Evolutionary conservation across 192 early-diverging fungal genomes (phyloP), one percentile per base, ranked within the genome.

Genomic region (Coemansia sp.): DNA sequence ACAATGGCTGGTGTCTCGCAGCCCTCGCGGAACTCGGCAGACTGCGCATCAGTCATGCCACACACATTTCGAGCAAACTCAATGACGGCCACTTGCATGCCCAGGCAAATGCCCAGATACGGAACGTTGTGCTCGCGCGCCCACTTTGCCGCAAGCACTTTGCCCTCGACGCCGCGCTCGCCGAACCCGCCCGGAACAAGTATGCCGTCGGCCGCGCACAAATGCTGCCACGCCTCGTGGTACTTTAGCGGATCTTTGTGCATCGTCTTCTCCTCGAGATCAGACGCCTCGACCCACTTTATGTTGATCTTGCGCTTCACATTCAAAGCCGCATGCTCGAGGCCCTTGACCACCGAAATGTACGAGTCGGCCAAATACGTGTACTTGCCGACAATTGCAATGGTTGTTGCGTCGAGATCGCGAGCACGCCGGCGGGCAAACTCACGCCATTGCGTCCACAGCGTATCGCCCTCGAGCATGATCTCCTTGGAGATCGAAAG

Each of bases 151-250:
- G 96, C 95, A 29, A 90, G 78, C 45, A 99, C 87, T 86, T 91
- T 99, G 62, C 97, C 97, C 71, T 99, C 97, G 56, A 90, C 91
- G 68, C 97, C 97, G 71, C 97, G 93, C 57, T 87, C 85, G 59
- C 97, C 97, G 72, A 99, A 99, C 31, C 97, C 97, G 70, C 97
- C 97, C 25, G 97, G 95, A 31, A 99, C 94, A 38, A 99, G 84
- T 60, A 99, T 95, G 45, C 97, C 97, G 72, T 92, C 72, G 49
- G 95, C 93, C 3, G 84, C 83, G 82, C 91, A 91, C 43, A 99
- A 75, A 19, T 86, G 83, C 72, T 93, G 87, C 97, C 96, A 98
- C 11, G 95, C 91, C 73, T 98, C 95, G 65, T 96, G 90, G 78
- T 94, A 97, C 75, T 96, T 93, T 71, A 93, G 84, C 43, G 97